Evolutionary conservation across 176 grass and related monocot species (phyloP).

Genomic region (Saccharum officinarum): DNA sequence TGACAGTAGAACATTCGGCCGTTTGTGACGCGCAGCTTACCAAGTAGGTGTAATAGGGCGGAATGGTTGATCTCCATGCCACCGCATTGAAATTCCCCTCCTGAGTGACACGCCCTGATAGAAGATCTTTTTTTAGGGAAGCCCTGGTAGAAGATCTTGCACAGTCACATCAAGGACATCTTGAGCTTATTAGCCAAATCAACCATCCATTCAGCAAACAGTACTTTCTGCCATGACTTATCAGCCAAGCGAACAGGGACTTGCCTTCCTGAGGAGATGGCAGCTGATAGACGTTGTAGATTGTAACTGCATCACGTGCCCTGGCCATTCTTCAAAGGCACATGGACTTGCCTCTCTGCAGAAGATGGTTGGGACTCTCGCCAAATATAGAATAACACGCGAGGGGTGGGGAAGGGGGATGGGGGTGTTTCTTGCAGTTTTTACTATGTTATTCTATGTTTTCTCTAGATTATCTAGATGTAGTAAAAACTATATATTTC

Average conservation of each 20-base stretch:
- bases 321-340: conserved; percentile 14
- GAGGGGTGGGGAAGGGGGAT: too few species aligned
- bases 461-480: too few species aligned
- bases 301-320: background rate
- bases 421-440: too few species aligned
- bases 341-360: background rate
- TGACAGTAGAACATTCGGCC: background rate
- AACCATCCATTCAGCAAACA: too few species aligned
- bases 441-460: too few species aligned
- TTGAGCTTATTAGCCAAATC: too few species aligned
- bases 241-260: too few species aligned
- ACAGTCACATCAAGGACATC: background rate
- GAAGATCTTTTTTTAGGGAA: too few species aligned
- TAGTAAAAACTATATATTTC: too few species aligned
- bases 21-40: background rate
- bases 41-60: background rate
- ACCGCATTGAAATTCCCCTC: background rate
- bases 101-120: background rate
- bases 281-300: background rate
- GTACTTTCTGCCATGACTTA: too few species aligned
- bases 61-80: background rate
- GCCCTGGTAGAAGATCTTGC: background rate
- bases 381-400: too few species aligned
- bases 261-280: background rate
- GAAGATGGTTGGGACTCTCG: background rate